Conservation (phyloP, 2,329 filamentous ascomycete species). For the Colletotrichum chrysophilum region DNA sequence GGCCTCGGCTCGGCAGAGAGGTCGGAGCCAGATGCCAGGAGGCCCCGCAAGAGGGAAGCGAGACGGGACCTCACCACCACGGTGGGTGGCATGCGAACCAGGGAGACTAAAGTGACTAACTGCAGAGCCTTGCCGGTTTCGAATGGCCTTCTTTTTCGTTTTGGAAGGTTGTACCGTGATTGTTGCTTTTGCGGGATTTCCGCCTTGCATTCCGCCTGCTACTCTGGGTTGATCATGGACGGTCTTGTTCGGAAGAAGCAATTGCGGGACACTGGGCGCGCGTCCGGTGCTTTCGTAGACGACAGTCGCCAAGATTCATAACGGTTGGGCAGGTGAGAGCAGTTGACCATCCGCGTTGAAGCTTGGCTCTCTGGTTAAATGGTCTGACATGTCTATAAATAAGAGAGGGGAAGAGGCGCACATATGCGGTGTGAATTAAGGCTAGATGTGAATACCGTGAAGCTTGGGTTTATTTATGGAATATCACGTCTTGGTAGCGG, state of each 20-base stretch:
- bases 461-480: neutral
- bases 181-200: neutral
- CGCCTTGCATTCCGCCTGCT: neutral
- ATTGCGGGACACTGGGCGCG: neutral
- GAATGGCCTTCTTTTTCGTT: neutral
- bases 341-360: neutral
- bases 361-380: neutral
- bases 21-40: neutral
- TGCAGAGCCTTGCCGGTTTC: neutral
- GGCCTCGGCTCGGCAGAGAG: slow-evolving; percentile 2
- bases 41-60: neutral
- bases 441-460: neutral
- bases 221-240: neutral
- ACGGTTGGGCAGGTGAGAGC: neutral
- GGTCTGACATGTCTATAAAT: neutral
- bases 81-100: neutral
- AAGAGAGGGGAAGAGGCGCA: neutral
- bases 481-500: neutral
- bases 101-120: neutral
- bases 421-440: neutral
- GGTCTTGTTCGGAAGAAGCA: neutral
- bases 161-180: neutral
- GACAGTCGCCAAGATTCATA: neutral
- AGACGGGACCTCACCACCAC: neutral
- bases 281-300: neutral